Evolutionary conservation across 2,329 filamentous ascomycete species (phyloP), one percentile per base, ranked within the genome.

Genomic region (Penicillium crustosum): DNA sequence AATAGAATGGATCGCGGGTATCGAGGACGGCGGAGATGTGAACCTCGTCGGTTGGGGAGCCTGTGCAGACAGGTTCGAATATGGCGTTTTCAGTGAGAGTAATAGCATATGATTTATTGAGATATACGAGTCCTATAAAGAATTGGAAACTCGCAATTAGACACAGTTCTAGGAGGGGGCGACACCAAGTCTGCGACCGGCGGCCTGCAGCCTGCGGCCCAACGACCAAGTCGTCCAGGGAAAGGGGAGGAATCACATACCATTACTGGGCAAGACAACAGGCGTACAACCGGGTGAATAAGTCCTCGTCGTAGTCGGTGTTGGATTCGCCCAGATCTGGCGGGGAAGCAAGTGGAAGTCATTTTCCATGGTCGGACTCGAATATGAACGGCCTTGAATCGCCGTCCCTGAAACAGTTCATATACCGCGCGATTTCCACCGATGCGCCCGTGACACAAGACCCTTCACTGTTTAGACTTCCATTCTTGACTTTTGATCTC

Each of bases 1-100:
- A 89, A 75, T 96, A 96, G 75, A 99, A 99, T 9, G 92, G 92
- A 68, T 96, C 91, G 62, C 85, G 83, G 54, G 90, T 85, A 73
- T 92, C 86, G 59, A 87, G 84, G 61, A 87, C 75, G 59, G 80
- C 79, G 42, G 80, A 78, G 10, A 77, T 74, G 57, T 77, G 70
- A 42, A 65, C 62, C 6, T 67, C 66, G 19, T 69, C 60, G 6
- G 65, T 68, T 44, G 73, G 66, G 12, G 71, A 67, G 38, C 73
- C 75, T 13, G 79, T 81, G 65, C 82, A 83, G 49, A 76, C 63
- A 10, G 81, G 80, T 58, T 77, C 75, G 58, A 79, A 84, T 35
- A 82, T 70, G 38, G 79, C 80, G 70, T 82, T 78, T 50, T 77
- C 72, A 5, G 72, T 74, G 49, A 84, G 73, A 12, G 77, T 79